Conservation (phyloP, 73 alveolate species). For the Paramecium biaurelia region DNA sequence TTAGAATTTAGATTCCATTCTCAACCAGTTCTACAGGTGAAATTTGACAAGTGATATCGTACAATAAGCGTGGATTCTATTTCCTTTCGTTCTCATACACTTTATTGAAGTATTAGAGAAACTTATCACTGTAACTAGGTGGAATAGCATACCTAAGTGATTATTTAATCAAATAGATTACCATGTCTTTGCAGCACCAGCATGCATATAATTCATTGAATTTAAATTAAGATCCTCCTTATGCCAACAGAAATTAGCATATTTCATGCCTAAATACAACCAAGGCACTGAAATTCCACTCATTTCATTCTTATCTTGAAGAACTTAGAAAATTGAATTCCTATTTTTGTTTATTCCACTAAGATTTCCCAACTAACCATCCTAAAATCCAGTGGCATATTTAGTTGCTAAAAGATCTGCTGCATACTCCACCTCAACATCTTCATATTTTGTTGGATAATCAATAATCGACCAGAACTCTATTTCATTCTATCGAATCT, state of each 20-base stretch:
- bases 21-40: constrained; percentile 73
- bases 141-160: constrained; percentile 78
- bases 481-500: constrained; percentile 61
- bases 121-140: constrained; percentile 68
- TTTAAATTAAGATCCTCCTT: constrained; percentile 76
- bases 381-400: constrained; percentile 76
- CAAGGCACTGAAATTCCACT: constrained; percentile 88
- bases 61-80: constrained; percentile 73
- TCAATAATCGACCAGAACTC: constrained; percentile 81
- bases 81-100: constrained; percentile 65
- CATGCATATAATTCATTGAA: constrained; percentile 82
- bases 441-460: constrained; percentile 55
- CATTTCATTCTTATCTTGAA: constrained; percentile 64
- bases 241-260: constrained; percentile 86
- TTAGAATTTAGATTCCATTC: constrained; percentile 72
- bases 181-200: constrained; percentile 88
- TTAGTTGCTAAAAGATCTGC: constrained; percentile 79
- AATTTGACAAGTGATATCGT: constrained; percentile 73
- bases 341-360: constrained; percentile 59
- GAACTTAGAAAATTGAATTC: constrained; percentile 72
- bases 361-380: constrained; percentile 63
- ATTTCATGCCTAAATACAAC: constrained; percentile 81
- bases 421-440: constrained; percentile 79
- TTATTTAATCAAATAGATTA: not conserved
- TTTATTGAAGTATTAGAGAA: constrained; percentile 69